These are phyloP conservation scores for Leccinum incarnatum DNA, from an alignment of 768 basidiomycete genomes.

Conservation along the genomic window DNA sequence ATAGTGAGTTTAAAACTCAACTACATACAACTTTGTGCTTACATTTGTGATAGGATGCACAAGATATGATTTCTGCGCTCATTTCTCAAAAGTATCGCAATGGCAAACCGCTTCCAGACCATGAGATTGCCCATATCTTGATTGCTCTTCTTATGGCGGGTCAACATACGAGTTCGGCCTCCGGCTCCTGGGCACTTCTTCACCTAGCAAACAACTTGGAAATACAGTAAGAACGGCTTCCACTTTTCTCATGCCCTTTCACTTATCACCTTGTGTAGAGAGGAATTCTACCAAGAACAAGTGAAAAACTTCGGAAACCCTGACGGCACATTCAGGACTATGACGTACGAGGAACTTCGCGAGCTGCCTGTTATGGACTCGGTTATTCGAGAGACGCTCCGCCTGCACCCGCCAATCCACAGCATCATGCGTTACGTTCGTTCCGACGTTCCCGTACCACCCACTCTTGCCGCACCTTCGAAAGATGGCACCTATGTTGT, in stretches of 20 bases:
- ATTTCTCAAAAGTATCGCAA: constrained; percentile 80
- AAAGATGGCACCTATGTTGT: constrained; percentile 77
- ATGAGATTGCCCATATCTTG: constrained; percentile 97
- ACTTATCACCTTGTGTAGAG: constrained; percentile 41
- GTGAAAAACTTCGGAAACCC: constrained; percentile 73
- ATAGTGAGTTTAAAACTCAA: constrained; percentile 33
- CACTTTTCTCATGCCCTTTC: not conserved
- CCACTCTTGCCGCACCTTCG: constrained; percentile 74
- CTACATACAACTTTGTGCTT: not conserved
- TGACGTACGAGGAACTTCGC: constrained; percentile 86
- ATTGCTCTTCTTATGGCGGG: constrained; percentile 99
- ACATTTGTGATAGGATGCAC: constrained; percentile 51
- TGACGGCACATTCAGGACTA: constrained; percentile 74
- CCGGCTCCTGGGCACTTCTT: constrained; percentile 86
- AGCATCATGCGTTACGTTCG: constrained; percentile 92
- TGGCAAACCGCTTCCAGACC: constrained; percentile 74
- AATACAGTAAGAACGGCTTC: constrained; percentile 55
- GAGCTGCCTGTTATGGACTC: constrained; percentile 81
- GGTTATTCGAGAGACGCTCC: constrained; percentile 90
- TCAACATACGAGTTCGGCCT: constrained; percentile 95
- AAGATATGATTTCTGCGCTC: constrained; percentile 92
- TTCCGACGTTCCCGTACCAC: constrained; percentile 77
- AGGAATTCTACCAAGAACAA: constrained; percentile 88
- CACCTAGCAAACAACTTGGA: constrained; percentile 78
- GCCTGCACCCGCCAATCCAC: constrained; percentile 94